A percentile compares a stretch with the other conserved stretches of the same genome.
Evolutionary conservation across 192 early-diverging fungal species (phyloP).

Genomic region (Geranomyces variabilis): DNA sequence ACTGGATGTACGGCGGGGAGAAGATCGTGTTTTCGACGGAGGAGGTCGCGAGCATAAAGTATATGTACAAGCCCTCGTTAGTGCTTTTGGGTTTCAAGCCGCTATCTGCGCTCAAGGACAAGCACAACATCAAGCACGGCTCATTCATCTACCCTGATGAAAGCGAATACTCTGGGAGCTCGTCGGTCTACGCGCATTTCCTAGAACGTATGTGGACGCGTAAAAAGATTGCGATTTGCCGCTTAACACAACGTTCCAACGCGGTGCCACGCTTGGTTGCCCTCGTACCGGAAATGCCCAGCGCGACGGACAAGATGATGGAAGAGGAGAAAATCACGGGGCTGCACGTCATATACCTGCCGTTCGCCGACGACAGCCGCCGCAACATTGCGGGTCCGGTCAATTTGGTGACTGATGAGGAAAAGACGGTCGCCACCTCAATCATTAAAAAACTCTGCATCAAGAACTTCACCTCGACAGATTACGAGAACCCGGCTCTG

Average conservation of each 20-base stretch:
- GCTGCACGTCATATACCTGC: conserved; percentile 67
- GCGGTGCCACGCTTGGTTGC: conserved; percentile 63
- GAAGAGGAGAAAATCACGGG: conserved; percentile 57
- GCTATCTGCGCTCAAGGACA: conserved; percentile 39
- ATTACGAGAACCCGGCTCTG: conserved; percentile 53
- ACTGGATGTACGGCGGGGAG: conserved; percentile 69
- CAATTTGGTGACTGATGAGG: not conserved
- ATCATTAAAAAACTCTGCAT: conserved; percentile 39
- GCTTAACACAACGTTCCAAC: conserved; percentile 58
- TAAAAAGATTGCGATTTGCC: conserved; percentile 71
- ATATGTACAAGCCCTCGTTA: conserved; percentile 68
- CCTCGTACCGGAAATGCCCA: conserved; percentile 67
- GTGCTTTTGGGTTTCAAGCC: conserved; percentile 76
- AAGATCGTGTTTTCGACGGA: conserved; percentile 75
- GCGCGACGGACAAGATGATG: conserved; percentile 43
- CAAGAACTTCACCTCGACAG: conserved; percentile 2
- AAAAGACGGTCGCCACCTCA: conserved; percentile 19
- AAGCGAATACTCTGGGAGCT: conserved; percentile 67
- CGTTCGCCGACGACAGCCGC: conserved; percentile 79
- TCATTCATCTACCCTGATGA: conserved; percentile 81
- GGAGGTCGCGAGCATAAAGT: conserved; percentile 64
- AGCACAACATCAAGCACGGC: conserved; percentile 68
- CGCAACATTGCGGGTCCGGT: not conserved
- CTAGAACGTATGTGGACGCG: conserved; percentile 58
- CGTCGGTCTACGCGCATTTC: conserved; percentile 68